Conservation (phyloP, 768 basidiomycete genomes). For the Lactarius deliciosus region DNA sequence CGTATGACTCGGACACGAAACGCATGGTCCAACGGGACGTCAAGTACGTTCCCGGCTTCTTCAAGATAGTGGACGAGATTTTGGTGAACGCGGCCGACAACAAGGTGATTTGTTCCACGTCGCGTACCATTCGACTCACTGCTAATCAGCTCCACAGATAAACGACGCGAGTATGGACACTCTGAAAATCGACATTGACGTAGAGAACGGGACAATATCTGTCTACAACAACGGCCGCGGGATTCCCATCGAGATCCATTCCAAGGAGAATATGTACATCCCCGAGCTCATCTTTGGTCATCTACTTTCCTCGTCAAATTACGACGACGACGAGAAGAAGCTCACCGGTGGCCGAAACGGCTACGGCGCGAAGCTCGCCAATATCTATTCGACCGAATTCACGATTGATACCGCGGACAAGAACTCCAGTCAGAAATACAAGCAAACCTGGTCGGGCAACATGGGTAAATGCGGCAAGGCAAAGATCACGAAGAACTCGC, state of each 20-base stretch:
- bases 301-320: slow-evolving; percentile 92
- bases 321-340: slow-evolving; percentile 98
- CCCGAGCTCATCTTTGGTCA: slow-evolving; percentile 98
- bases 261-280: slow-evolving; percentile 89
- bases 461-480: slow-evolving; percentile 86
- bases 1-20: slow-evolving; percentile 80
- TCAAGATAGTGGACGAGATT: slow-evolving; percentile 99
- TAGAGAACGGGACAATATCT: slow-evolving; percentile 81
- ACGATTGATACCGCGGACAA: slow-evolving; percentile 94
- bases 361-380: slow-evolving; percentile 96
- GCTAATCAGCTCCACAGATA: slow-evolving; percentile 53
- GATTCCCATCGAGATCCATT: slow-evolving; percentile 96
- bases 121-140: not conserved
- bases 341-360: slow-evolving; percentile 98
- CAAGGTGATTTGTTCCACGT: slow-evolving; percentile 62
- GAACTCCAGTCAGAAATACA: slow-evolving; percentile 83
- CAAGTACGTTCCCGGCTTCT: slow-evolving; percentile 94
- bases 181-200: slow-evolving; percentile 83
- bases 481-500: slow-evolving; percentile 90
- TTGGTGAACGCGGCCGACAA: slow-evolving; percentile 99
- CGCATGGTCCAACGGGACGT: slow-evolving; percentile 82
- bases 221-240: slow-evolving; percentile 95
- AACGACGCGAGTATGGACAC: slow-evolving; percentile 91
- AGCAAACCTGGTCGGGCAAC: slow-evolving; percentile 91
- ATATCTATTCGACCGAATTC: slow-evolving; percentile 97